These are phyloP conservation scores for Apium graveolens DNA, from an alignment of 129 eudicot species.

Conservation along the genomic window DNA sequence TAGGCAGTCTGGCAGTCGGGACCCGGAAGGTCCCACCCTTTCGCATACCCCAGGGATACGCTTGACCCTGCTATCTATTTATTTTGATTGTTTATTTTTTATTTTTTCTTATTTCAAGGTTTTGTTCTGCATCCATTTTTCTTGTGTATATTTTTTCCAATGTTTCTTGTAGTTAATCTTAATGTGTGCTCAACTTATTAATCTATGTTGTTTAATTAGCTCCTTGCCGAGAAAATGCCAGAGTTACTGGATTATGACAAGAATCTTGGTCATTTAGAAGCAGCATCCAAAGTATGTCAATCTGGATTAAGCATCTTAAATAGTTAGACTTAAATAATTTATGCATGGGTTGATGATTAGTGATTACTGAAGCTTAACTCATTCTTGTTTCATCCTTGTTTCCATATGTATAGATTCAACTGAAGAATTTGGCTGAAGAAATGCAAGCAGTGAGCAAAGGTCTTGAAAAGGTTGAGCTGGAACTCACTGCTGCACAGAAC, in stretches of 20 bases:
- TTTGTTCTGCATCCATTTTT: neutral
- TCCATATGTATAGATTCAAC: slow-evolving; percentile 55
- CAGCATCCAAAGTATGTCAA: slow-evolving; percentile 79
- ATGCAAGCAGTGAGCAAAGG: slow-evolving; percentile 99
- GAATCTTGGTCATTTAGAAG: slow-evolving; percentile 84
- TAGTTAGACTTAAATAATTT: neutral
- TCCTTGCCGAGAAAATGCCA: slow-evolving; percentile 87
- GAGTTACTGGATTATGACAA: slow-evolving; percentile 87
- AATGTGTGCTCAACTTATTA: slow-evolving; percentile 3
- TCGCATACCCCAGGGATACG: neutral
- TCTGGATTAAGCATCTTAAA: neutral
- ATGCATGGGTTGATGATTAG: neutral
- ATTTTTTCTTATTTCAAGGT: neutral
- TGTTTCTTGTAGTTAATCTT: slow-evolving; percentile 19
- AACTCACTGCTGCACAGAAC: slow-evolving; percentile 74
- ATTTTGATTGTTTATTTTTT: neutral
- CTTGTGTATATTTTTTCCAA: neutral
- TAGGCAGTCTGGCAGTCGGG: neutral
- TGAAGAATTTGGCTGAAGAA: slow-evolving; percentile 95
- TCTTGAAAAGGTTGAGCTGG: slow-evolving; percentile 97
- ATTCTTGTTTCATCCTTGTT: slow-evolving; percentile 5
- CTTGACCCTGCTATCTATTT: neutral
- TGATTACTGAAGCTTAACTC: slow-evolving; percentile 8
- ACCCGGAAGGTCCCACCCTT: neutral
- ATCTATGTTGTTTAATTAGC: slow-evolving; percentile 29